Base-by-base conservation (phyloP, 2,329 filamentous ascomycete genomes). In the Triangularia verruculosa region DNA sequence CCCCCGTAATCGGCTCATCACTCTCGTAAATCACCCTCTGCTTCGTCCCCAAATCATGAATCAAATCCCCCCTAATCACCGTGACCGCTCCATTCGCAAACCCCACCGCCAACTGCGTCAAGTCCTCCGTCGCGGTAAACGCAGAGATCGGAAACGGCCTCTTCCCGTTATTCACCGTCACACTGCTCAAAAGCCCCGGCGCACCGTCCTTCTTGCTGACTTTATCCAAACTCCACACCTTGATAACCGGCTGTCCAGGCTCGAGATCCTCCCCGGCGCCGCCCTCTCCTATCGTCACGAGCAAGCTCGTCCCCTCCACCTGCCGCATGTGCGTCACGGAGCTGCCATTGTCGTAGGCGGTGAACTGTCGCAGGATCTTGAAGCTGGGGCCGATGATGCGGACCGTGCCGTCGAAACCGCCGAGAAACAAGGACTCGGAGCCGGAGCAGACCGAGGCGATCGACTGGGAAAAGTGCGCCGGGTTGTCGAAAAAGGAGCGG, bases 141-240 rank as follows among this genome's bases (percentile, higher is more conserved):
- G 94, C 93, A 8, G 93, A 96, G 67, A 97, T 91, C n/a, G 95
- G 95, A 76, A 97, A 98, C 70, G 91, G 92, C 74, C 94, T 93
- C 74, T 91, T 86, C 47, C 91, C 93, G 79, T 98, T 98, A 74
- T 93, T 91, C 68, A 99, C 89, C 22, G 84, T 87, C 59, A 97
- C 79, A 0, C 90, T 95, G 73, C 92, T 96, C 69, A 97, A 83
- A 74, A 95, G 98, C 43, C 89, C 91, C 15, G 95, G 95, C 66
- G 89, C 82, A 51, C 93, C 93, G 4, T 92, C 96, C 83, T 96
- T 98, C 83, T 95, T 98, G 69, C 96, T 92, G 3, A 89, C 84
- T 78, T 93, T 96, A 74, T 98, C 93, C 70, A 99, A 82, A 22
- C 92, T 94, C 95, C 95, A 99, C n/a, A 98, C 94, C 76, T 97